Base-by-base conservation (phyloP, 148 eudicot species). In the Camellia granthamiana region DNA sequence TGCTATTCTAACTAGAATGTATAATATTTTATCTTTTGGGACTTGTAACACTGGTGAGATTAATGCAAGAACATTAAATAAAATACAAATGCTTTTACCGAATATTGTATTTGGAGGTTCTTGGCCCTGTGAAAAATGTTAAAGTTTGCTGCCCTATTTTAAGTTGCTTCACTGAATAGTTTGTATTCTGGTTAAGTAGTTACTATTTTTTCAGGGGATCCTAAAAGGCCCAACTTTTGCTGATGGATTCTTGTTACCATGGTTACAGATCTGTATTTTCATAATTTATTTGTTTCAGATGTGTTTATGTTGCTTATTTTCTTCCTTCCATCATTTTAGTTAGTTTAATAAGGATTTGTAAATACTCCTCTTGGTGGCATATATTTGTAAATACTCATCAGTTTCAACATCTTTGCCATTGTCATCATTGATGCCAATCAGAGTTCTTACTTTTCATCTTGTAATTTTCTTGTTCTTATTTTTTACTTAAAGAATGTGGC, bases 11-110 rank as follows among this genome's bases (percentile, higher is more conserved):
- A 46, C 58, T 51, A 19, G 63, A 38, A 66, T 78, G 69, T 74
- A 78, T 69, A 54, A 60, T 72, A 43, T 15, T 46, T 41, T 60
- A 52, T 67, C 51, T 23, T 80, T 60, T 74, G 78, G 78, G 11
- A 16, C 14, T 38, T 18, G 56, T 11, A 66, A 66, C 23, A 6
- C 52, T 52, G 49, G 46, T 14, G 46, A 4, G 44, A 60, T 52
- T 7, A 55, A 52, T 65, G 79, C 58, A 60, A 49, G 61, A 52
- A 16, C 5, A 74, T 52, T 30, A 18, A 65, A 64, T 16, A 14
- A 63, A 9, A n/a, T 67, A 52, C 18, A 11, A 43, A 78, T 51
- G 18, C 0, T 54, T 9, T 30, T 58, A 47, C 46, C 0, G 1
- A 66, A 6, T 30, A 16, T 38, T 42, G 7, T 67, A 6, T 13